Conservation (phyloP, 306 rosid genomes). For the Argentina anserina region DNA sequence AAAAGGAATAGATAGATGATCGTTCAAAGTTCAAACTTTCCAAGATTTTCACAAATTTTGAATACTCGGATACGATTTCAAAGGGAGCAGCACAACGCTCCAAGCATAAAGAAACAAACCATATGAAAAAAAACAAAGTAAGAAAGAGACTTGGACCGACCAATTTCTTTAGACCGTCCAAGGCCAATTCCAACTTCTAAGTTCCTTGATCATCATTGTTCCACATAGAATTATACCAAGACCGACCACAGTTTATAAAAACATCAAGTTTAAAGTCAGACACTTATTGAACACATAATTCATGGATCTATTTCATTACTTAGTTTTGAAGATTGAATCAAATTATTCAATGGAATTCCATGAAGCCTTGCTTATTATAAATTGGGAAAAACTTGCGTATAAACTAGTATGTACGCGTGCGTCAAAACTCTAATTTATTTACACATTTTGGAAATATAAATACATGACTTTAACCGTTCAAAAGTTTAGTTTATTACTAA, state of each 20-base stretch:
- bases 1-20: background rate
- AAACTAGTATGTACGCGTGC: too few species aligned
- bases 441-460: too few species aligned
- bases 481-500: too few species aligned
- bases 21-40: background rate
- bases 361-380: background rate
- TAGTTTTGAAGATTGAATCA: background rate
- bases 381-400: too few species aligned
- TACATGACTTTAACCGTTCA: too few species aligned
- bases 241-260: background rate
- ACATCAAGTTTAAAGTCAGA: background rate
- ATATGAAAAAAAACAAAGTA: background rate
- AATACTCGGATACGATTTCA: background rate
- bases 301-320: background rate
- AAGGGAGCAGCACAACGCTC: background rate
- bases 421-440: too few species aligned
- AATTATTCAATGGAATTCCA: background rate
- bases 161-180: background rate
- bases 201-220: background rate
- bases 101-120: background rate
- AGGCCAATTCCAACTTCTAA: conserved; percentile 2
- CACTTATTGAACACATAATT: background rate
- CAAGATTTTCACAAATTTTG: background rate
- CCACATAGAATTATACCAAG: background rate
- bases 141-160: background rate